A percentile compares a stretch with the other conserved stretches of the same genome.
phyloP scores from a whole-genome alignment of 306 rosid genomes.

The Castanea crenata region DNA sequence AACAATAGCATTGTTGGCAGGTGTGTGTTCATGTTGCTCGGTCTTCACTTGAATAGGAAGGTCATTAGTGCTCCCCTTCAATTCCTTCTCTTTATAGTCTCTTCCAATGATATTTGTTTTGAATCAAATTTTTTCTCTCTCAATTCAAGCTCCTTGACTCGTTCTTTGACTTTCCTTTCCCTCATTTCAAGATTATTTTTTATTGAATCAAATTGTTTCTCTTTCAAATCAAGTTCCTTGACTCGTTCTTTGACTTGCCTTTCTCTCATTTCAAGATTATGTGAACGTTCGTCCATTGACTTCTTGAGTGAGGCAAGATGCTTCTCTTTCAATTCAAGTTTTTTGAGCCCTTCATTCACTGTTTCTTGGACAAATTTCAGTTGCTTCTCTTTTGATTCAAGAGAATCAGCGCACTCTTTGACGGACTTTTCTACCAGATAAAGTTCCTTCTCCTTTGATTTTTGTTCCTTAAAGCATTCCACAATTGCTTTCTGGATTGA shows the following conservation, averaged over 20 bases:
- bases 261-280: constrained; percentile 28
- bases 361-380: constrained; percentile 1
- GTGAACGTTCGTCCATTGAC: constrained; percentile 9
- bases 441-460: constrained; percentile 2
- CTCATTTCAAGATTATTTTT: constrained; percentile 24
- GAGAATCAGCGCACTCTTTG: constrained; percentile 10
- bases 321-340: constrained; percentile 28
- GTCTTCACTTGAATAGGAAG: constrained; percentile 21
- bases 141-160: constrained; percentile 23
- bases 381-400: constrained; percentile 14
- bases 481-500: constrained; percentile 16
- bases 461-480: constrained; percentile 19
- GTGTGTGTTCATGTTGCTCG: constrained; percentile 8
- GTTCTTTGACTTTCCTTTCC: constrained; percentile 22
- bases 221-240: constrained; percentile 26
- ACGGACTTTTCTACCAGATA: constrained; percentile 3
- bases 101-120: constrained; percentile 8
- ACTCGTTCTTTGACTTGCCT: constrained; percentile 20
- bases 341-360: constrained; percentile 19
- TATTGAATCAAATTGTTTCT: constrained; percentile 8
- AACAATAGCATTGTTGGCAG: background rate
- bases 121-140: constrained; percentile 18
- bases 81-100: background rate
- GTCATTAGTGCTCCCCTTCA: constrained; percentile 12
- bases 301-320: constrained; percentile 4